Evolutionary conservation across 768 basidiomycete genomes (phyloP), one percentile per base, ranked within the genome.

Genomic region (Tylopilus subfusipes): DNA sequence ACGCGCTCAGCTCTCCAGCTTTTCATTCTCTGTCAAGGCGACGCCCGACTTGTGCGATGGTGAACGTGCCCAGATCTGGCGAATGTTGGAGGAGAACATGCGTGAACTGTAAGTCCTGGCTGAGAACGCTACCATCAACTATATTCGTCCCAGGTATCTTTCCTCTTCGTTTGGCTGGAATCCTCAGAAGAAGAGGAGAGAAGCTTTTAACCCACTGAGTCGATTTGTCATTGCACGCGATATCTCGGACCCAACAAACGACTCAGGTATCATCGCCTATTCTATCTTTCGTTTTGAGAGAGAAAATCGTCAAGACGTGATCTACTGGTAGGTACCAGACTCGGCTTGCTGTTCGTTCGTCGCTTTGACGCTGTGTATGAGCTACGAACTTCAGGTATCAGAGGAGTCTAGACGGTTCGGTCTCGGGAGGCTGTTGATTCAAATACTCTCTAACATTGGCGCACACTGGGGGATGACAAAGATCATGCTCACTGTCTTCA

Each of bases 361-460:
- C 43, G 30, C 38, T 13, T 45, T 54, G 48, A 56, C 29, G 40
- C 30, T 13, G 25, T 9, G 12, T 11, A 39, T 27, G 53, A 93
- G 90, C 65, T 93, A 93, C 64, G 91, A 93, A 48, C 69, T 92
- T 4, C 90, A 93, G 62, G 78, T 92, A 3, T 68, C 74, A 0
- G 46, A 68, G 34, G 42, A 60, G 2, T 68, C 62, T 14, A 79
- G 76, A 55, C 73, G 85, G 5, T 66, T 65, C 25, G 88, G 90
- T 3, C 67, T 89, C 1, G 91, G 90, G 1, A 79, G 69, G 54
- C 61, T 67, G 21, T 65, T 93, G 46, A 74, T 85, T 65, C 68
- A 74, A 3, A 68, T 70, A 21, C 68, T 93, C 19, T 69, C 70
- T 21, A 69, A 69, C 9, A 78, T 92, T 16, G 84, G 80, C 7